Percentiles rank a stretch among this genome's conserved stretches.
These are phyloP conservation scores for Aaosphaeria arxii DNA, from an alignment of 2,329 filamentous ascomycete genomes.

Conservation along the genomic window DNA sequence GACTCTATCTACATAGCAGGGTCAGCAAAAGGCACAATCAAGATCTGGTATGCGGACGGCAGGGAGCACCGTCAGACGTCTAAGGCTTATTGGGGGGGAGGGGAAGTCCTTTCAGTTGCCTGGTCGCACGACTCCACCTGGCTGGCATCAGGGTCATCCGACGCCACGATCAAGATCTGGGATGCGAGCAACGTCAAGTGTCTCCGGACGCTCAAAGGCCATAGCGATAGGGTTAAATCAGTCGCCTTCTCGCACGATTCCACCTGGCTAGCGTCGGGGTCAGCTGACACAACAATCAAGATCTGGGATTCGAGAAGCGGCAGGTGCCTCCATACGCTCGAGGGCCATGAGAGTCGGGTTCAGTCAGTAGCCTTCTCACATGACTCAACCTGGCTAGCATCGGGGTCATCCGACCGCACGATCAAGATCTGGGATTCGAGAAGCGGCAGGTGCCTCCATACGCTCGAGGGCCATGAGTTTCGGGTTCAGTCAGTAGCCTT, in stretches of 20 bases:
- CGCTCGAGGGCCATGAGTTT: background rate
- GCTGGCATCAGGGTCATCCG: too few species aligned
- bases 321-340: slow-evolving; percentile 8
- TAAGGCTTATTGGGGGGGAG: background rate
- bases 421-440: slow-evolving; percentile 11
- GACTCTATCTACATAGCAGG: slow-evolving; percentile 1
- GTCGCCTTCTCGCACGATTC: slow-evolving; percentile 13
- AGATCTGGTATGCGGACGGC: slow-evolving; percentile 4
- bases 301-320: slow-evolving; percentile 4
- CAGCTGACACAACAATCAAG: background rate
- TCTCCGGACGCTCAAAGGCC: background rate
- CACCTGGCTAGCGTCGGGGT: slow-evolving; percentile 7
- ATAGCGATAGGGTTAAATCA: slow-evolving; percentile 1
- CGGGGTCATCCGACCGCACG: slow-evolving; percentile 10
- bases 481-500: background rate
- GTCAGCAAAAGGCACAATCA: background rate
- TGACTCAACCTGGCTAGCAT: slow-evolving; percentile 9
- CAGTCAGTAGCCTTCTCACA: slow-evolving; percentile 11
- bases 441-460: background rate
- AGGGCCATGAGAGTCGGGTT: slow-evolving; percentile 9
- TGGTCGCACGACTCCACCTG: too few species aligned
- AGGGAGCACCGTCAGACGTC: slow-evolving; percentile 1
- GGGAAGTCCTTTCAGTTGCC: background rate
- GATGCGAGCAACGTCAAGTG: background rate
- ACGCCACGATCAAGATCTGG: too few species aligned